phyloP scores from a whole-genome alignment of 176 grass and related monocot species.

The Aegilops sharonensis region DNA sequence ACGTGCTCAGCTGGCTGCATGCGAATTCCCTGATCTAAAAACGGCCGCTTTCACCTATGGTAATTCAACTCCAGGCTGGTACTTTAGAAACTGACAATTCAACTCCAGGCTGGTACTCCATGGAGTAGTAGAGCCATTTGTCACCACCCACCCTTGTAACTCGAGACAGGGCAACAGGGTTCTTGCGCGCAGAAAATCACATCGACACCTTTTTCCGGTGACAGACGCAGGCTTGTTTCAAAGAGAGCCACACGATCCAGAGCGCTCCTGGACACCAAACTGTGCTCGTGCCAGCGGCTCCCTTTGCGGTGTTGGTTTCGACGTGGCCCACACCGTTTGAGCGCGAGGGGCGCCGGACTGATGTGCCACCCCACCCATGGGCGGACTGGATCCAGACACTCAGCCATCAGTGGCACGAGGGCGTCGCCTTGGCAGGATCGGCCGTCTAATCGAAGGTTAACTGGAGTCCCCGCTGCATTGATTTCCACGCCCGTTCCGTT shows the following conservation, averaged over 20 bases:
- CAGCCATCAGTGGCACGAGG: constrained; percentile 25
- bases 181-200: background rate
- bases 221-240: background rate
- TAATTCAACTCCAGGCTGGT: background rate
- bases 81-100: background rate
- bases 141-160: background rate
- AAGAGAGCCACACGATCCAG: constrained; percentile 19
- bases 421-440: constrained; percentile 19
- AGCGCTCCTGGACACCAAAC: background rate
- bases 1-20: too few relatives aligned
- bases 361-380: background rate
- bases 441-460: background rate
- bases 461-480: background rate
- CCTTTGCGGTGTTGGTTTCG: background rate
- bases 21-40: background rate
- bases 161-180: background rate
- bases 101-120: background rate
- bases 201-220: background rate
- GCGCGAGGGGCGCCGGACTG: background rate
- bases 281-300: background rate
- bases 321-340: background rate
- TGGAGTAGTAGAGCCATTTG: too few relatives aligned
- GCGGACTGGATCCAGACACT: constrained; percentile 12
- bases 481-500: background rate
- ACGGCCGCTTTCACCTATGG: too few relatives aligned